phyloP scores from a whole-genome alignment of 352 stramenopile species.

The Globisporangium splendens region DNA sequence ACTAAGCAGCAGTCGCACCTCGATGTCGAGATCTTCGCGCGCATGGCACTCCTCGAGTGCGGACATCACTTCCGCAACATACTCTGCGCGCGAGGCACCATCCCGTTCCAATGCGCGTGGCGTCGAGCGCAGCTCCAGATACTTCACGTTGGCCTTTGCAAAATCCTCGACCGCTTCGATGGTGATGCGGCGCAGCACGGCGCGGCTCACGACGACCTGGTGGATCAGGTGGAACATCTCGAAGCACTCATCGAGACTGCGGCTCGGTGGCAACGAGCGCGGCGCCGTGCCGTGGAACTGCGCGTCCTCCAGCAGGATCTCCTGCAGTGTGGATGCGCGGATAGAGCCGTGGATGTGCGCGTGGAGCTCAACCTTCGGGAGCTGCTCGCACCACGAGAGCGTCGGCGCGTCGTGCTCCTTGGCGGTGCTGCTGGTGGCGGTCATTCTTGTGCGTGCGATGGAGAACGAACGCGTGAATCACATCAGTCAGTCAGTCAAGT shows the following conservation, averaged over 20 bases:
- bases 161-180: constrained; percentile 86
- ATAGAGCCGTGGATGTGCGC: constrained; percentile 87
- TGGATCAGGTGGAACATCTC: constrained; percentile 88
- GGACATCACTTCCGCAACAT: constrained; percentile 65
- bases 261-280: constrained; percentile 34
- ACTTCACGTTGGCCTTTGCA: constrained; percentile 69
- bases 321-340: constrained; percentile 54
- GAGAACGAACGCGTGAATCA: no score
- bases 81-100: constrained; percentile 53
- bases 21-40: constrained; percentile 54
- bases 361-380: constrained; percentile 86
- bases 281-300: constrained; percentile 17
- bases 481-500: no score
- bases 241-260: constrained; percentile 83
- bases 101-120: constrained; percentile 56
- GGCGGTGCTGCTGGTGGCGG: neutral
- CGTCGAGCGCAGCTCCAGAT: constrained; percentile 84
- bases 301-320: constrained; percentile 59
- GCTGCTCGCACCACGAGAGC: constrained; percentile 40
- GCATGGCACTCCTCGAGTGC: constrained; percentile 64
- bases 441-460: neutral
- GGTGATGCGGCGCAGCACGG: constrained; percentile 58
- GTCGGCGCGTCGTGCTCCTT: constrained; percentile 10
- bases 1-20: constrained; percentile 74
- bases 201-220: constrained; percentile 69